Conservation (phyloP, 768 basidiomycete species). For the Hygrophorus russula region DNA sequence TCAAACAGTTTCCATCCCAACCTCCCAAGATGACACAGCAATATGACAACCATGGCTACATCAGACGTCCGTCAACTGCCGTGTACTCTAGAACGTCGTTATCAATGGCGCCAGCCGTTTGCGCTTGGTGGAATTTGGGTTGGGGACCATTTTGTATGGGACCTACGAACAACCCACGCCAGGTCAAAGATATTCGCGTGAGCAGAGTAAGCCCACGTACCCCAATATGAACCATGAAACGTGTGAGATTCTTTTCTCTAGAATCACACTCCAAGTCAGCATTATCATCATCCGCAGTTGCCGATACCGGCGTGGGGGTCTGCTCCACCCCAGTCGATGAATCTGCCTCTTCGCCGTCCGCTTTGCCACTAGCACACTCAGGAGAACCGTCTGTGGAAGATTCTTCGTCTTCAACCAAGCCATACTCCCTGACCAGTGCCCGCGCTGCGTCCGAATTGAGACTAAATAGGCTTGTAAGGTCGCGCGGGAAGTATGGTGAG, state of each 20-base stretch:
- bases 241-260: constrained; percentile 27
- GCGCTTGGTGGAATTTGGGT: too few species aligned
- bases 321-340: not conserved
- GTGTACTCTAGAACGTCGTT: not conserved
- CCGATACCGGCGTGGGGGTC: not conserved
- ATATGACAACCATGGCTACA: too few species aligned
- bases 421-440: constrained; percentile 33
- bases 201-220: constrained; percentile 16
- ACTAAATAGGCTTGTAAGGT: constrained; percentile 32
- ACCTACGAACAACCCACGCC: too few species aligned
- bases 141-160: too few species aligned
- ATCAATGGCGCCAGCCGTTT: not conserved
- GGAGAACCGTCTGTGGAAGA: not conserved
- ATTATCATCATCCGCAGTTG: not conserved
- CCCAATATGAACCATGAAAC: constrained; percentile 37
- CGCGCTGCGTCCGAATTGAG: constrained; percentile 28
- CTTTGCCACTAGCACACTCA: not conserved
- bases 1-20: too few species aligned
- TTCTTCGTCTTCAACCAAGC: constrained; percentile 17
- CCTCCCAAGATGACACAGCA: too few species aligned
- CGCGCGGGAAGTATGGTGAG: constrained; percentile 36
- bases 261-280: constrained; percentile 8
- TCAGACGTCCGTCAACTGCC: not conserved
- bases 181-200: too few species aligned
- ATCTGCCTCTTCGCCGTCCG: not conserved